phyloP scores from a whole-genome alignment of 2,329 filamentous ascomycete species.

The Parastagonospora nodorum region DNA sequence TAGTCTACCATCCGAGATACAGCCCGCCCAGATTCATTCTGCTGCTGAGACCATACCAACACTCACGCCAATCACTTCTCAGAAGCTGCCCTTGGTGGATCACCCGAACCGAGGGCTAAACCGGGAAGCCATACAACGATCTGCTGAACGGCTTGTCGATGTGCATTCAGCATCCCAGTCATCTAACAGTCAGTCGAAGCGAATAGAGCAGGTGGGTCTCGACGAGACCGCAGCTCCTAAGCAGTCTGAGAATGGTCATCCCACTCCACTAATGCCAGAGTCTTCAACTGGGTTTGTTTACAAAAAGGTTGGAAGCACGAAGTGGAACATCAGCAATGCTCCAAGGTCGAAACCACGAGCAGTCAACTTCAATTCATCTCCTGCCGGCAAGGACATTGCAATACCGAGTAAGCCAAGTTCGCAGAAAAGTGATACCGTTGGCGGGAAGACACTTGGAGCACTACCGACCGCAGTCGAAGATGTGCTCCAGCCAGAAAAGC shows the following conservation, averaged over 20 bases:
- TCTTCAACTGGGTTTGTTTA: conserved; percentile 36
- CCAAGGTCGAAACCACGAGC: conserved; percentile 22
- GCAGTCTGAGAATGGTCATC: conserved; percentile 13
- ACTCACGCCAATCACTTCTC: neutral
- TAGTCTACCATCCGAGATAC: neutral
- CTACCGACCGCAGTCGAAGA: neutral
- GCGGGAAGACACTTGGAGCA: neutral
- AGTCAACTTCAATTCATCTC: conserved; percentile 33
- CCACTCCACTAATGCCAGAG: conserved; percentile 27
- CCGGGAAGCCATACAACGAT: conserved; percentile 15
- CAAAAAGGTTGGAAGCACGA: conserved; percentile 23
- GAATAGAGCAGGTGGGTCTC: neutral
- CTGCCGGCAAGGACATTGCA: conserved; percentile 7
- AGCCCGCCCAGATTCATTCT: neutral
- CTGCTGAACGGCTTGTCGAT: conserved; percentile 17
- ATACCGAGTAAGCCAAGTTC: neutral
- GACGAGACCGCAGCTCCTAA: neutral
- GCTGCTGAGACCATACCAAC: neutral
- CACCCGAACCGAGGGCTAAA: neutral
- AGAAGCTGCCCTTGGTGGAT: neutral
- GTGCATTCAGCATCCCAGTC: neutral
- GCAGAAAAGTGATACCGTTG: neutral
- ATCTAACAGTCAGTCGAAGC: neutral
- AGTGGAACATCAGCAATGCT: conserved; percentile 4
- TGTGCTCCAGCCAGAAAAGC: neutral